Conservation (phyloP, 1,284 basidiomycete genomes). For the Tetrapyrgos nigripes region DNA sequence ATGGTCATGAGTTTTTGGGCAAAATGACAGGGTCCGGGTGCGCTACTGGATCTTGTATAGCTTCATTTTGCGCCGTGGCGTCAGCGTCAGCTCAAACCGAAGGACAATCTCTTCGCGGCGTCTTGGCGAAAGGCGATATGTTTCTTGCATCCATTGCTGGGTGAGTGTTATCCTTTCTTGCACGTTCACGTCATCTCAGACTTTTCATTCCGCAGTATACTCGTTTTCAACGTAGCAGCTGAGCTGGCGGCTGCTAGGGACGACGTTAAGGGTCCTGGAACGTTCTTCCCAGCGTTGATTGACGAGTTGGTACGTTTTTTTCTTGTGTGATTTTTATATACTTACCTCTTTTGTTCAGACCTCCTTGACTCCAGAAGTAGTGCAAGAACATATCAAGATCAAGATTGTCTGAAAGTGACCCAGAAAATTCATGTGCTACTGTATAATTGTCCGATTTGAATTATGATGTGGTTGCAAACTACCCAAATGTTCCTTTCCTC, state of each 20-base stretch:
- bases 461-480: too few relatives aligned
- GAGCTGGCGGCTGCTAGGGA: slow-evolving; percentile 77
- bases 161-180: slow-evolving; percentile 47
- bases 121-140: slow-evolving; percentile 73
- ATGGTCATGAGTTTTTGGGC: slow-evolving; percentile 81
- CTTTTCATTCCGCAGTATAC: slow-evolving; percentile 55
- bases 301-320: slow-evolving; percentile 57
- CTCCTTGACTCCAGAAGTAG: slow-evolving; percentile 61
- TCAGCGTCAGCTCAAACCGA: slow-evolving; percentile 31
- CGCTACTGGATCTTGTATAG: slow-evolving; percentile 81
- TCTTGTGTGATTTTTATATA: too few relatives aligned
- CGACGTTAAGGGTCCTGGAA: slow-evolving; percentile 85
- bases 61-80: slow-evolving; percentile 82
- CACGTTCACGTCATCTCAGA: background rate
- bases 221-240: slow-evolving; percentile 85
- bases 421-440: too few relatives aligned
- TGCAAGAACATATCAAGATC: slow-evolving; percentile 60
- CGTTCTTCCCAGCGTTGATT: slow-evolving; percentile 87
- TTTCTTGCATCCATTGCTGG: slow-evolving; percentile 78
- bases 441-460: too few relatives aligned
- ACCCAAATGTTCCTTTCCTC: background rate
- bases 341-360: too few relatives aligned
- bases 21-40: slow-evolving; percentile 93
- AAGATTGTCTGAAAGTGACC: slow-evolving; percentile 21
- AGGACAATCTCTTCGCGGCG: slow-evolving; percentile 7